These are phyloP conservation scores for Fraxinus platypoda DNA, from an alignment of 305 asterid genomes.

Conservation along the genomic window DNA sequence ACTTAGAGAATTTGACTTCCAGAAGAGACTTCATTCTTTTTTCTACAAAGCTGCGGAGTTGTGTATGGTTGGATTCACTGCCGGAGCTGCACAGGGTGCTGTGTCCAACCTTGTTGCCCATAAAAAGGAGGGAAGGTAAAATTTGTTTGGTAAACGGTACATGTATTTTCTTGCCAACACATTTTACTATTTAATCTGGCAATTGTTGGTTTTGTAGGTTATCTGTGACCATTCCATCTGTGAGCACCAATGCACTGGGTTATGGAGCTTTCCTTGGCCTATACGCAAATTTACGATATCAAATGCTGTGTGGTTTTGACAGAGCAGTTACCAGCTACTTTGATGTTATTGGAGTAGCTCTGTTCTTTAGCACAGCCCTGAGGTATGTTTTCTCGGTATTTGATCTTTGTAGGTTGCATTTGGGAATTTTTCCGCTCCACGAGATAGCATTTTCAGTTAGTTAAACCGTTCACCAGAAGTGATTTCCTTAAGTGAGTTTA, in stretches of 20 bases:
- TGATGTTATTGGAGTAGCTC: conserved; percentile 92
- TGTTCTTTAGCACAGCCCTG: conserved; percentile 74
- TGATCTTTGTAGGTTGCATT: background rate
- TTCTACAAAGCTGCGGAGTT: conserved; percentile 88
- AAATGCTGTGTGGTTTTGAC: conserved; percentile 85
- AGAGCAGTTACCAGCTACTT: conserved; percentile 65
- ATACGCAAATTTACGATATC: conserved; percentile 90
- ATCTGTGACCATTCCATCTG: conserved; percentile 82
- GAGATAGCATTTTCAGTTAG: conserved; percentile 4
- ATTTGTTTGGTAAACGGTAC: background rate
- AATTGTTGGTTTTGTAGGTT: conserved; percentile 45
- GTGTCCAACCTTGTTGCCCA: conserved; percentile 71
- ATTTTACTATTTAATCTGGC: background rate
- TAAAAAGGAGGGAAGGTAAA: conserved; percentile 92
- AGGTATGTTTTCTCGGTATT: conserved; percentile 48
- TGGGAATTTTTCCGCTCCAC: background rate
- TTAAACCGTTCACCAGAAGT: background rate
- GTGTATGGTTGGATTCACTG: conserved; percentile 91
- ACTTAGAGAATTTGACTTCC: conserved; percentile 82
- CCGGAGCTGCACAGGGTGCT: conserved; percentile 95
- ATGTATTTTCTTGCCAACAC: background rate
- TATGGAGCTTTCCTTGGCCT: conserved; percentile 97
- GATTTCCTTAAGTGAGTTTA: background rate
- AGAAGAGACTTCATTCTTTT: conserved; percentile 83
- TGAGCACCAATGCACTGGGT: conserved; percentile 89